These are phyloP conservation scores for Beverwykella pulmonaria DNA, from an alignment of 495 filamentous ascomycete species.

Conservation along the genomic window DNA sequence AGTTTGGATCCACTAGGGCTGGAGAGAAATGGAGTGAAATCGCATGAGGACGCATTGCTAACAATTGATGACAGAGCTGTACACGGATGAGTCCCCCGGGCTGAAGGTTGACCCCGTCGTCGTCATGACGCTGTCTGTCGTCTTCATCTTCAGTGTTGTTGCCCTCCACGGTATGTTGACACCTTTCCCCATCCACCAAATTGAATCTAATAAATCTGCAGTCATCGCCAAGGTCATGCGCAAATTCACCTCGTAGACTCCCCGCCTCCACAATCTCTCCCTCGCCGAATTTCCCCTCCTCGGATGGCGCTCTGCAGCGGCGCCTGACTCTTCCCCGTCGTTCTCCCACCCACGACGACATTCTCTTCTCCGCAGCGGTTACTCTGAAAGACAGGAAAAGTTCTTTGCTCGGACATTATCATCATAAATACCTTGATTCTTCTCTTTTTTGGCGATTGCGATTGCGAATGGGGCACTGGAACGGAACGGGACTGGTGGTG, in stretches of 20 bases:
- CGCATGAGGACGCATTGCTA: constrained; percentile 21
- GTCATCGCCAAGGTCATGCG: constrained; percentile 96
- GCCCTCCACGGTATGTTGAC: constrained; percentile 81
- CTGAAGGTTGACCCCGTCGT: constrained; percentile 97
- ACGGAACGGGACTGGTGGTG: not conserved
- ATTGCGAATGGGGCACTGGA: not conserved
- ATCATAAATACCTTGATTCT: not conserved
- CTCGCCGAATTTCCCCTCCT: not conserved
- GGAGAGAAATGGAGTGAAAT: not conserved
- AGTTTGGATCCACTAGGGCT: not conserved
- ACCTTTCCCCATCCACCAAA: not conserved
- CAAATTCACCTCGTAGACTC: constrained; percentile 69
- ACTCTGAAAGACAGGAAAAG: constrained; percentile 15
- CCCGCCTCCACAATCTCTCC: not conserved
- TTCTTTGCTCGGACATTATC: not conserved
- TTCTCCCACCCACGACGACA: not conserved
- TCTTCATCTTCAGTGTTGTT: constrained; percentile 98
- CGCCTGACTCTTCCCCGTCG: constrained; percentile 2
- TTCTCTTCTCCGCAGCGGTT: constrained; percentile 4
- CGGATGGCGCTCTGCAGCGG: constrained; percentile 25
- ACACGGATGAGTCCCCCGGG: constrained; percentile 96
- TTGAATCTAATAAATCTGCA: constrained; percentile 45
- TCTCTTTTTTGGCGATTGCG: not conserved
- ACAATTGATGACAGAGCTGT: constrained; percentile 63
- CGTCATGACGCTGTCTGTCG: constrained; percentile 88